Percentiles rank a stretch among this genome's conserved stretches.
These are phyloP conservation scores for Pleurozium schreberi DNA, from an alignment of 225 moss, liverwort and hornwort species.

Conservation along the genomic window DNA sequence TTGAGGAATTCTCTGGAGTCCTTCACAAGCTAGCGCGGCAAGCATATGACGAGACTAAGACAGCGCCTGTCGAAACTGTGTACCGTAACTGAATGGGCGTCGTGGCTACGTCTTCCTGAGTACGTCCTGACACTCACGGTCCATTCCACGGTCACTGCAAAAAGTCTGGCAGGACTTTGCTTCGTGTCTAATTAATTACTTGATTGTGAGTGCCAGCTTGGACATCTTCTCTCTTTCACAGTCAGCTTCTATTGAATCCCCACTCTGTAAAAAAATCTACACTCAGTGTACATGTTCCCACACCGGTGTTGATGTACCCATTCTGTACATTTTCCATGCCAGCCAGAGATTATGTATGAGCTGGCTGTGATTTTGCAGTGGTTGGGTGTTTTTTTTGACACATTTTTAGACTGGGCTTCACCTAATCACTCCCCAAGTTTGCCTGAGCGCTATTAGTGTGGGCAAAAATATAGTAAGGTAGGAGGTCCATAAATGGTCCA, in stretches of 20 bases:
- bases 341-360: not conserved
- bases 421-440: not conserved
- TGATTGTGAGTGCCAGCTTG: not conserved
- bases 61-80: no score
- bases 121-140: not conserved
- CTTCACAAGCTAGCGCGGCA: not conserved
- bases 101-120: not conserved
- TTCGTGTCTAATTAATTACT: not conserved
- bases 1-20: not conserved
- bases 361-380: not conserved
- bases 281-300: not conserved
- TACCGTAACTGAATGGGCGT: no score
- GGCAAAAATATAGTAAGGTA: not conserved
- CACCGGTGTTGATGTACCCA: not conserved
- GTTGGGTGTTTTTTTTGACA: no score
- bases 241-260: not conserved
- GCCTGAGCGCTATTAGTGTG: no score
- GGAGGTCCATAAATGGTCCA: no score
- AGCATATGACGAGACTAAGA: not conserved
- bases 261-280: no score
- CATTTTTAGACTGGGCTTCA: not conserved
- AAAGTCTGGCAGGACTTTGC: not conserved
- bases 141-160: not conserved
- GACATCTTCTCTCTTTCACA: not conserved
- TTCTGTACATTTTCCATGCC: fast-evolving